phyloP scores from a whole-genome alignment of 2,329 filamentous ascomycete species.

The Sporothrix dimorphospora region DNA sequence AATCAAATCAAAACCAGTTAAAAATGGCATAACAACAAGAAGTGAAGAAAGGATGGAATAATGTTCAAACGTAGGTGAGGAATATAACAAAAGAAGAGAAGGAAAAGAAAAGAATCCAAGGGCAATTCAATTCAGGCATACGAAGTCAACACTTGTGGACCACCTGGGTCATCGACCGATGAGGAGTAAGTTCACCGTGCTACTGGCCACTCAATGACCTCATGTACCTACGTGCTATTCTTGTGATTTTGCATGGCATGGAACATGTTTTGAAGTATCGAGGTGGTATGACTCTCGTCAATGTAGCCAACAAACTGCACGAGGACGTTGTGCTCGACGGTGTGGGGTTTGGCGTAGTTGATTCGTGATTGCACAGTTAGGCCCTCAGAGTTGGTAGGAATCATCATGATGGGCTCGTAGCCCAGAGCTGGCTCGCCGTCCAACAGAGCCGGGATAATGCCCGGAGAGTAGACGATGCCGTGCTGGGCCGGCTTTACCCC shows the following conservation, averaged over 20 bases:
- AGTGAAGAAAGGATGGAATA: background rate
- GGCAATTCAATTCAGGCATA: background rate
- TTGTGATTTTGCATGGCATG: background rate
- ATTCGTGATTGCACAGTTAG: slow-evolving; percentile 56
- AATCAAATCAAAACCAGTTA: background rate
- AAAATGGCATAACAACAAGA: background rate
- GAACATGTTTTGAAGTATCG: background rate
- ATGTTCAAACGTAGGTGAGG: background rate
- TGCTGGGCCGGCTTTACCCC: slow-evolving; percentile 58
- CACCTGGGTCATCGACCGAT: background rate
- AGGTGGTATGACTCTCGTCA: background rate
- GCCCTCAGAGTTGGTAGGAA: slow-evolving; percentile 49
- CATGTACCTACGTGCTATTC: background rate
- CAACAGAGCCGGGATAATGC: slow-evolving; percentile 41
- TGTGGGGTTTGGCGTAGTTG: slow-evolving; percentile 61
- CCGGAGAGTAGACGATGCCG: slow-evolving; percentile 53
- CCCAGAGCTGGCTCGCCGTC: slow-evolving; percentile 53
- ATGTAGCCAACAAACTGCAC: slow-evolving; percentile 59
- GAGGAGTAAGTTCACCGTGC: background rate
- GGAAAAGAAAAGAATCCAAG: background rate
- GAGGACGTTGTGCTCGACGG: slow-evolving; percentile 60
- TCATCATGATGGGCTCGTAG: slow-evolving; percentile 50
- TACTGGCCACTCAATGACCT: background rate
- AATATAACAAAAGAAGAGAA: background rate
- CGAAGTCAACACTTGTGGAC: background rate